Evolutionary conservation across 768 basidiomycete genomes (phyloP), one percentile per base, ranked within the genome.

Genomic region (Nidularia pulvinata): DNA sequence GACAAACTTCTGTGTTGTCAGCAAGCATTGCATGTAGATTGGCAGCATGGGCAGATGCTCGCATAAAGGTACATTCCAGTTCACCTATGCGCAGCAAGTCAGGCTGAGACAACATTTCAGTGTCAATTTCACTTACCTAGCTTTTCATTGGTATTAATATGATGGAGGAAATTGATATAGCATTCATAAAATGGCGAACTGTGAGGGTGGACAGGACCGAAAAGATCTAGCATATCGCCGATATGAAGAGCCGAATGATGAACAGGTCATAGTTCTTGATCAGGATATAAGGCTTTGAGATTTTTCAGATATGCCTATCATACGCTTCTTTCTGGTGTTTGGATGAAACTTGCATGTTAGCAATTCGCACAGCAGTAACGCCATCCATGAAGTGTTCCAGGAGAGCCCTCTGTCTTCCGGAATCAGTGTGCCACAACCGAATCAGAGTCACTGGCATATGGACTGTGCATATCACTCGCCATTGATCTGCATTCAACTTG

Each of bases 401-500:
- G 19, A 70, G 45, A 9, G 64, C 50, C 32, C 52, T 48, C 33
- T 58, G 56, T n/a, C 64, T 49, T 7, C 51, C 57, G 39, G 33
- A 45, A 9, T 54, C 50, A 3, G 48, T 32, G 3, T 55, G 45
- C 65, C 65, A 69, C 1, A 69, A 52, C 2, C 66, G 59, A 44
- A 69, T 67, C 13, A 68, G 56, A 4, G 68, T 68, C 7, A 70
- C 60, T 6, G 63, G 59, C 3, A 69, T 50, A 49, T 68, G 67
- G 35, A 69, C 57, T 1, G 60, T 61, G 55, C 65, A 62, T 14
- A 68, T 55, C 6, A 66, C 50, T 2, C 59, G 50, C 64, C 65
- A 67, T 16, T 67, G 59, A 46, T 68, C 57, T 6, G 69, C 68
- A 37, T 59, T 70, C 4, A 75, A 61, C 47, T 71, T 70, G 0